phyloP scores from a whole-genome alignment of 2,329 filamentous ascomycete genomes.

The Pseudogymnoascus sp. region DNA sequence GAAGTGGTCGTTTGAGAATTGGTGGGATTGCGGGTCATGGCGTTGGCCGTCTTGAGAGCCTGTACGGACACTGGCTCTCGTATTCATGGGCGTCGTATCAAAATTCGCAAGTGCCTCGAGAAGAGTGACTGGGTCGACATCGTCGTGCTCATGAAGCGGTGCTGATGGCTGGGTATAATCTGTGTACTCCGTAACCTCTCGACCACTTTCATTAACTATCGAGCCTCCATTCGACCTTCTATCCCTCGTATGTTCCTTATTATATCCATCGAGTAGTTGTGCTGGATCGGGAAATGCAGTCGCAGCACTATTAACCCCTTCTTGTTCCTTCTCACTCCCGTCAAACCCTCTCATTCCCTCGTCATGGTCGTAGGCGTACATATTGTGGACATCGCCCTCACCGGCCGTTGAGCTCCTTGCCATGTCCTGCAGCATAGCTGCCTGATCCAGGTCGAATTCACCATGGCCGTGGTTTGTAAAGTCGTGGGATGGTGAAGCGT shows the following conservation, averaged over 20 bases:
- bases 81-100: constrained; percentile 16
- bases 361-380: constrained; percentile 13
- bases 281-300: constrained; percentile 11
- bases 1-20: constrained; percentile 24
- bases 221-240: background rate
- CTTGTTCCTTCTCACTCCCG: constrained; percentile 9
- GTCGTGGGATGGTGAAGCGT: background rate
- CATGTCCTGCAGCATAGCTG: constrained; percentile 15
- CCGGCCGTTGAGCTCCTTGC: constrained; percentile 13
- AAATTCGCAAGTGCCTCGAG: constrained; percentile 26
- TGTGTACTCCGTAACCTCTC: background rate
- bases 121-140: constrained; percentile 23
- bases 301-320: constrained; percentile 6
- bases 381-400: constrained; percentile 11
- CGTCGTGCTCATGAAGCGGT: constrained; percentile 7
- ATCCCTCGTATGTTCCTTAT: constrained; percentile 3
- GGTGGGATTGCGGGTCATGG: background rate
- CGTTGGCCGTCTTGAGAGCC: background rate
- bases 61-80: constrained; percentile 4
- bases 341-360: constrained; percentile 13
- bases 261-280: constrained; percentile 13
- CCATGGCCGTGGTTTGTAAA: constrained; percentile 11
- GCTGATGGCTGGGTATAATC: background rate
- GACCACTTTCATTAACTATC: background rate
- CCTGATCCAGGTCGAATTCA: constrained; percentile 14